Base-by-base conservation (phyloP, 495 filamentous ascomycete species). In the Glonium stellatum region DNA sequence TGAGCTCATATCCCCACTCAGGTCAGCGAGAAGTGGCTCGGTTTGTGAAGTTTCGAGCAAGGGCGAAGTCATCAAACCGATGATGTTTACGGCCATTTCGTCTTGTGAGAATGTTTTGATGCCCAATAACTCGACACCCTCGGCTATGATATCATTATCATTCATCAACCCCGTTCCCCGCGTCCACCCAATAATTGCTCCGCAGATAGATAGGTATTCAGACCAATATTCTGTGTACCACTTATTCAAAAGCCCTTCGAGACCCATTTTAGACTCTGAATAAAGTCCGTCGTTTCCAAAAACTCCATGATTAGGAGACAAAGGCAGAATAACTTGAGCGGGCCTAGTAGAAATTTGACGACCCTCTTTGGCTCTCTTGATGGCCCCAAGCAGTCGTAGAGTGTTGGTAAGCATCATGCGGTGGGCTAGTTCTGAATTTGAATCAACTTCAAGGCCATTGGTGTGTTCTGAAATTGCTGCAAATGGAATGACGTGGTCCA, bases 21-120 rank as follows among this genome's bases (percentile, higher is more conserved):
- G 80, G 75, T 97, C 92, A 52, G 92, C 92, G 71, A 87, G 95
- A 54, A 97, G 88, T 4, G 92, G 92, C 71, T 97, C 90, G 31
- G 81, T 78, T 73, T 97, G 92, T 77, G 90, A 96, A 35, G 96
- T 81, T 67, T 96, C 88, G 64, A 92, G 90, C 55, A 97, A 87
- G 27, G 86, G 82, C 13, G 92, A 89, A 6, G 91, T 83, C 92
- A 97, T 96, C 50, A 97, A 82, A 55, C 91, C 91, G 39, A 97
- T 82, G 55, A 97, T 76, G 73, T 96, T 96, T 79, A 97, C 95
- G 3, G 92, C 92, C 92, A 97, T 97, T 73, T 97, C 92, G 66
- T 92, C 88, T 75, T 97, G 92, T 19, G 92, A 96, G 78, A 97
- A 97, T 5, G 92, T 97, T 58, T 92, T 88, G n/a, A 96, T 92